Conservation (phyloP, 768 basidiomycete genomes). For the Suillus spraguei region DNA sequence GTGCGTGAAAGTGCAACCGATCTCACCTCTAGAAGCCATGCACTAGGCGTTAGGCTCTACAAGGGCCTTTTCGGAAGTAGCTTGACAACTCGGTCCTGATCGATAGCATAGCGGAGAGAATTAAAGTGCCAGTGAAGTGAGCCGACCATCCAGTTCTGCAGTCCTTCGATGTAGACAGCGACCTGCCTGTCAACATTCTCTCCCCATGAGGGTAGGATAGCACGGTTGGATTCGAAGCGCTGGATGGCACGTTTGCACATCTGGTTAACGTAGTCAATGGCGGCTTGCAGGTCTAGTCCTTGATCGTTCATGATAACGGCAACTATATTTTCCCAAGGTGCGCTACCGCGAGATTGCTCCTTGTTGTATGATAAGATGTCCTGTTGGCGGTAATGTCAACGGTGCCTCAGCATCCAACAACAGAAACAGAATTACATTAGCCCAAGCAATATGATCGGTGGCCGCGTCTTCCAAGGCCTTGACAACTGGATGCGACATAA, state of each 20-base stretch:
- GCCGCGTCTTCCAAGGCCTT: constrained; percentile 46
- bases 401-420: neutral
- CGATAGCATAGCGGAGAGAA: constrained; percentile 64
- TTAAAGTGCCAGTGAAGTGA: constrained; percentile 74
- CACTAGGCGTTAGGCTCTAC: constrained; percentile 3
- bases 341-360: constrained; percentile 69
- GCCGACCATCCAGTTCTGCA: constrained; percentile 73
- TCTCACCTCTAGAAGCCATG: neutral
- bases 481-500: constrained; percentile 51
- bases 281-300: constrained; percentile 57
- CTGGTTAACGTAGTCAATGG: constrained; percentile 61
- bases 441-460: constrained; percentile 54
- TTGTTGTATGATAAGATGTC: constrained; percentile 75
- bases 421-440: constrained; percentile 35
- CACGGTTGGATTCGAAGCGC: constrained; percentile 49
- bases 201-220: constrained; percentile 61
- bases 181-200: constrained; percentile 61
- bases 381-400: constrained; percentile 34
- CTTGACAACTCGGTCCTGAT: constrained; percentile 52
- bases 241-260: constrained; percentile 47
- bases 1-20: neutral
- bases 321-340: constrained; percentile 55
- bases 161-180: constrained; percentile 55
- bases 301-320: constrained; percentile 43
- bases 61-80: constrained; percentile 43